Conservation (phyloP, 225 moss, liverwort and hornwort species). For the Physcomitrium patens region DNA sequence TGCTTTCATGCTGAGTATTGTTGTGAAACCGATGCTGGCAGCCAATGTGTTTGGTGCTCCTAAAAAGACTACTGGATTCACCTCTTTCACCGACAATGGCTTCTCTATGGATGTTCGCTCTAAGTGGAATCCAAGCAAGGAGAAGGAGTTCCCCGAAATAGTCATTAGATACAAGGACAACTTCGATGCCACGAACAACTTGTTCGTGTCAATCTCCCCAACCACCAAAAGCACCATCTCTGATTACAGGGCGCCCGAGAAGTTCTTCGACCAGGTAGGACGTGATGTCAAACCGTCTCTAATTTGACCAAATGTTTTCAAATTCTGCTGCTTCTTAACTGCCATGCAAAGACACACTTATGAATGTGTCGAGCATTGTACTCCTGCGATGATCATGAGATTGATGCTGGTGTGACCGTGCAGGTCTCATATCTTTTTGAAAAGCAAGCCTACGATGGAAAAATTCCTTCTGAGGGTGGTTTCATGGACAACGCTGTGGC, state of each 20-base stretch:
- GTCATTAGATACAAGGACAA: slow-evolving; percentile 92
- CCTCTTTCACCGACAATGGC: slow-evolving; percentile 51
- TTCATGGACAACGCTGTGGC: slow-evolving; percentile 67
- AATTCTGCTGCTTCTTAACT: too few species aligned
- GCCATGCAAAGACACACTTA: too few species aligned
- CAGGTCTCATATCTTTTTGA: slow-evolving; percentile 85
- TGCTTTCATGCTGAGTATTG: not conserved
- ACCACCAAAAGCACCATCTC: slow-evolving; percentile 68
- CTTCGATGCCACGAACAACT: slow-evolving; percentile 65
- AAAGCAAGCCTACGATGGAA: slow-evolving; percentile 74
- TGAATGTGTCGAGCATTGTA: too few species aligned
- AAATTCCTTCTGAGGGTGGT: slow-evolving; percentile 88
- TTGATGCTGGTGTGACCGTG: too few species aligned
- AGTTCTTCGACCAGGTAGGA: slow-evolving; percentile 73
- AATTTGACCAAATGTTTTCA: too few species aligned
- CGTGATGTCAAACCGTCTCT: not conserved
- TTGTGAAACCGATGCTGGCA: slow-evolving; percentile 23
- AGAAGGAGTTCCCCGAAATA: slow-evolving; percentile 90
- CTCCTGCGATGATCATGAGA: too few species aligned
- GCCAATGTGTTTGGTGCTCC: slow-evolving; percentile 78
- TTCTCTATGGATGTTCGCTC: slow-evolving; percentile 70
- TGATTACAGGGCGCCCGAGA: slow-evolving; percentile 85
- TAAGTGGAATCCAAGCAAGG: slow-evolving; percentile 99
- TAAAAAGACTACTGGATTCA: slow-evolving; percentile 70
- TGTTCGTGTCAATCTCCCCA: slow-evolving; percentile 74